Percentiles rank a stretch among this genome's conserved stretches.
Conservation (phyloP, 1,284 basidiomycete genomes). For the Leccinum pachyderme region DNA sequence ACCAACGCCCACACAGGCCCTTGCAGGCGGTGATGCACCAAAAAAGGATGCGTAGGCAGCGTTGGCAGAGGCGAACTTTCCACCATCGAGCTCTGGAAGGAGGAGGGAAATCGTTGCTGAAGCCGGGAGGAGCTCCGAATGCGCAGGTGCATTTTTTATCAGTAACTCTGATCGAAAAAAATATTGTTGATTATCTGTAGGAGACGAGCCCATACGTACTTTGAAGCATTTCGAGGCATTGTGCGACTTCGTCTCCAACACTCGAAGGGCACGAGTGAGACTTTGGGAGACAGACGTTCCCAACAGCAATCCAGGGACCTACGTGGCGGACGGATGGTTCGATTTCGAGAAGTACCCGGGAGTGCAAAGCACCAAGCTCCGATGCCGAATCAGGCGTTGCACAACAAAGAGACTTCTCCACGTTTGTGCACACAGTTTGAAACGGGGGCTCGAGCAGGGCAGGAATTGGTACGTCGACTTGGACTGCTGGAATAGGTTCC, state of each 20-base stretch:
- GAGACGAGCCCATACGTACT: conserved; percentile 39
- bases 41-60: conserved; percentile 79
- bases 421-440: conserved; percentile 8
- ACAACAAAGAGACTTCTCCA: conserved; percentile 14
- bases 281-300: conserved; percentile 46
- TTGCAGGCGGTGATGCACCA: conserved; percentile 87
- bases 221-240: conserved; percentile 59
- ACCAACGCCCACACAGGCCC: conserved; percentile 83
- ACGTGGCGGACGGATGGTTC: conserved; percentile 25
- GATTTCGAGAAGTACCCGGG: conserved; percentile 4
- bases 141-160: background rate
- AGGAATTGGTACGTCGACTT: conserved; percentile 40
- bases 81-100: conserved; percentile 73
- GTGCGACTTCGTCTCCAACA: conserved; percentile 60
- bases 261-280: conserved; percentile 40
- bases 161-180: conserved; percentile 14
- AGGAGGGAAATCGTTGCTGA: conserved; percentile 82
- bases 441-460: conserved; percentile 50
- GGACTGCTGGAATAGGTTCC: background rate
- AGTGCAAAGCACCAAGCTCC: background rate
- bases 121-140: conserved; percentile 46
- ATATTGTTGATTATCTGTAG: conserved; percentile 2
- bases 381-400: background rate
- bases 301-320: conserved; percentile 56
- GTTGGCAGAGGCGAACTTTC: conserved; percentile 72